Evolutionary conservation across 306 rosid genomes (phyloP).

Genomic region (Dryas octopetala): DNA sequence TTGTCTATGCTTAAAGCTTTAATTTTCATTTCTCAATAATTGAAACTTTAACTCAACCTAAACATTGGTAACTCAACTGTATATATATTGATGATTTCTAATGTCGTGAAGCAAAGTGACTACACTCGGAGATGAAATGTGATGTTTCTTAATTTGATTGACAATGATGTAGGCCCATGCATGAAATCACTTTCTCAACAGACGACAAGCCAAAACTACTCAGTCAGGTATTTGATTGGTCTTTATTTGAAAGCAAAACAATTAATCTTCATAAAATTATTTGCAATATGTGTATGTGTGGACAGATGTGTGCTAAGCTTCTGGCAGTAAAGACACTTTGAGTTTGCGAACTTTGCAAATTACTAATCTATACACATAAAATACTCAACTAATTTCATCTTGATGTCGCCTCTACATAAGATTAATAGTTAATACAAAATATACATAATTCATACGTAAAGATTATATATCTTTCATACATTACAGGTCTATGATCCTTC

Average conservation of each 20-base stretch:
- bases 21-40: background rate
- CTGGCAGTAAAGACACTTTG: slow-evolving; percentile 20
- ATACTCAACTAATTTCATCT: slow-evolving; percentile 14
- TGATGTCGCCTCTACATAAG: slow-evolving; percentile 14
- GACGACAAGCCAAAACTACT: slow-evolving; percentile 97
- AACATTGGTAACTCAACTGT: background rate
- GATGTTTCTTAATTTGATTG: slow-evolving; percentile 29
- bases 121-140: slow-evolving; percentile 10
- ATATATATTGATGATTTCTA: slow-evolving; percentile 20
- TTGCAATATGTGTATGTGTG: background rate
- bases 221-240: slow-evolving; percentile 72
- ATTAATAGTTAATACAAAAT: background rate
- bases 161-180: slow-evolving; percentile 84
- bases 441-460: slow-evolving; percentile 3
- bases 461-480: slow-evolving; percentile 1
- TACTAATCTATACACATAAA: background rate
- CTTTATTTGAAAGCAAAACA: background rate
- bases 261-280: background rate
- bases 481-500: background rate
- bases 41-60: slow-evolving; percentile 16
- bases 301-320: slow-evolving; percentile 1
- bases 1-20: background rate
- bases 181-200: slow-evolving; percentile 93
- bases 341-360: slow-evolving; percentile 7
- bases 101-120: slow-evolving; percentile 14